Conservation (phyloP, 129 eudicot species). For the Oenanthe sinensis region DNA sequence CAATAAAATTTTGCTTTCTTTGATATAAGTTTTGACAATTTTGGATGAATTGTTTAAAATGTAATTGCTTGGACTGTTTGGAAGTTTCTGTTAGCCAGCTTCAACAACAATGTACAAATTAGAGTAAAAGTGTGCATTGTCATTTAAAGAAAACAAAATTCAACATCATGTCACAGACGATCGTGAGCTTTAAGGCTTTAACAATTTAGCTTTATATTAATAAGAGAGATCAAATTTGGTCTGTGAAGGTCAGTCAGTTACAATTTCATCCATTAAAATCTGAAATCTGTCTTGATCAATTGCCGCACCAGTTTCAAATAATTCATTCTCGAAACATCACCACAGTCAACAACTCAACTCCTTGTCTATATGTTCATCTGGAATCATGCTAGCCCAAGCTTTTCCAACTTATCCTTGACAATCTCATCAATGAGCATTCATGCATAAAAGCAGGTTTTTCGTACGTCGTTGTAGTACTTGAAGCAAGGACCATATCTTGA, state of each 20-base stretch:
- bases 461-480: constrained; percentile 20
- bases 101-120: no score
- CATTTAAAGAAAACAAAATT: no score
- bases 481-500: constrained; percentile 18
- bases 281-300: constrained; percentile 38
- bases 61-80: neutral
- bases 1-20: neutral
- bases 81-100: neutral
- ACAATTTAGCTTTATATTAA: neutral
- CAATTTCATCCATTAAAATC: constrained; percentile 58
- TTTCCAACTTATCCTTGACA: constrained; percentile 55
- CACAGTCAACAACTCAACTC: constrained; percentile 62
- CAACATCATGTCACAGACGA: no score
- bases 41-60: neutral
- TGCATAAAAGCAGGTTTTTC: constrained; percentile 24
- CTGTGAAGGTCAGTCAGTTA: constrained; percentile 34
- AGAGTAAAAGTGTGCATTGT: no score
- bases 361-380: constrained; percentile 33
- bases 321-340: constrained; percentile 61
- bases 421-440: constrained; percentile 36
- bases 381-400: constrained; percentile 35
- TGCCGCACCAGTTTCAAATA: constrained; percentile 42
- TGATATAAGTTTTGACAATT: neutral
- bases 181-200: no score
- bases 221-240: neutral